Percentiles rank a stretch among this genome's conserved stretches.
Evolutionary conservation across 257 asterid species (phyloP).

Genomic region (Solanum okadae): DNA sequence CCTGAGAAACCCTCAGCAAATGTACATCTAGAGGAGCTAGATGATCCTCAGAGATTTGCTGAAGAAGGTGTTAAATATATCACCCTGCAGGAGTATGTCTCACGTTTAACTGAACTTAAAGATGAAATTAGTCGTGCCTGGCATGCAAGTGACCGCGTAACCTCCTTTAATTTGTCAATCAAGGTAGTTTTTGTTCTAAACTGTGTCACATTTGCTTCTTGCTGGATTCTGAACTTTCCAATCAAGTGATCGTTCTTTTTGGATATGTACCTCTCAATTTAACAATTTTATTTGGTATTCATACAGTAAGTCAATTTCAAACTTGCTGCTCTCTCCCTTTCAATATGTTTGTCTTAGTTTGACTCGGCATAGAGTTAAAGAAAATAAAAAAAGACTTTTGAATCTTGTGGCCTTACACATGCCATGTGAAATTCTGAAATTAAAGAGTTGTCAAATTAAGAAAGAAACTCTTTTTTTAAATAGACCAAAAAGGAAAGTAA

Average conservation of each 20-base stretch:
- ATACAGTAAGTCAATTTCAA: not conserved
- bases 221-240: not conserved
- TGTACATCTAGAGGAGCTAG: slow-evolving; percentile 48
- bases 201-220: not conserved
- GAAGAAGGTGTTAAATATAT: slow-evolving; percentile 46
- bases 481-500: not conserved
- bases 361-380: not conserved
- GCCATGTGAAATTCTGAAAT: not conserved
- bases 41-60: slow-evolving; percentile 34
- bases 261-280: not conserved
- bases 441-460: not conserved
- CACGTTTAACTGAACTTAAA: slow-evolving; percentile 58
- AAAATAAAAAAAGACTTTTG: not conserved
- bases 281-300: not conserved
- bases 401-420: not conserved
- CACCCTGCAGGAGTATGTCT: slow-evolving; percentile 63
- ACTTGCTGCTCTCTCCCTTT: not conserved
- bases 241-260: not conserved
- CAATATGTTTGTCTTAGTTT: not conserved
- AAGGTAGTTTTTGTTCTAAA: slow-evolving; percentile 38
- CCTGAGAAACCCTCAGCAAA: slow-evolving; percentile 33
- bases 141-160: slow-evolving; percentile 62
- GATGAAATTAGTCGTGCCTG: slow-evolving; percentile 64
- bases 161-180: slow-evolving; percentile 72
- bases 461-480: not conserved